Conservation (phyloP, 768 basidiomycete genomes). For the Lentinus tigrinus region DNA sequence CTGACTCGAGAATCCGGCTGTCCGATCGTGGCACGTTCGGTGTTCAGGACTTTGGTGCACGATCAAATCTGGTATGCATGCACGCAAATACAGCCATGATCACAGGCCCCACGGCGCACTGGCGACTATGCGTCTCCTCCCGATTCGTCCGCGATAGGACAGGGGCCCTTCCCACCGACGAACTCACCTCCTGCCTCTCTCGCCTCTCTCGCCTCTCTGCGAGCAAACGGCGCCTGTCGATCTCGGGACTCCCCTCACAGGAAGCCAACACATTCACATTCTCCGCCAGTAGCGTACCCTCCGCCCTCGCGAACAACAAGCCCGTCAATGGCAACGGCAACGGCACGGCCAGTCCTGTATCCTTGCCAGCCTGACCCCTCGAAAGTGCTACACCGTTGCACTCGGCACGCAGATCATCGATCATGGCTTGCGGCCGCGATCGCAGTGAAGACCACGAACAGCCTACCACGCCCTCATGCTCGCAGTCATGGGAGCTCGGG, state of each 20-base stretch:
- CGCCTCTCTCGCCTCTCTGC: too few species aligned
- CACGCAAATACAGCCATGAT: too few species aligned
- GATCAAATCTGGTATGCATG: too few species aligned
- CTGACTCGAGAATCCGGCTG: too few species aligned
- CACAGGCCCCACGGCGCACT: too few species aligned
- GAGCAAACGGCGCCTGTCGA: constrained; percentile 40
- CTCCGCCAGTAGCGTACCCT: constrained; percentile 12
- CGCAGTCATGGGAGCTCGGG: constrained; percentile 35
- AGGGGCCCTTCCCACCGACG: constrained; percentile 51
- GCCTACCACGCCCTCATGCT: constrained; percentile 10
- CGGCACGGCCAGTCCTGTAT: constrained; percentile 21
- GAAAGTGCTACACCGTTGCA: constrained; percentile 86
- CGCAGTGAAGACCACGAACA: constrained; percentile 28
- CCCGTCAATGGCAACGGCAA: constrained; percentile 18
- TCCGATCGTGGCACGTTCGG: too few species aligned
- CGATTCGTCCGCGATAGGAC: constrained; percentile 34
- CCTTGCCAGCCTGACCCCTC: constrained; percentile 59
- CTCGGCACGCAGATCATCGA: constrained; percentile 69
- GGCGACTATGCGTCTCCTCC: constrained; percentile 79
- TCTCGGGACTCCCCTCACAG: constrained; percentile 43
- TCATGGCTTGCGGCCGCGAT: constrained; percentile 30
- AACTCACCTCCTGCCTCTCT: constrained; percentile 43
- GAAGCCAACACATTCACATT: constrained; percentile 16
- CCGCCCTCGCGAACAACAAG: constrained; percentile 22
- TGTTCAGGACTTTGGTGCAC: too few species aligned